Evolutionary conservation across 139 green algal genomes (phyloP).

Genomic region (Penium margaritaceum): DNA sequence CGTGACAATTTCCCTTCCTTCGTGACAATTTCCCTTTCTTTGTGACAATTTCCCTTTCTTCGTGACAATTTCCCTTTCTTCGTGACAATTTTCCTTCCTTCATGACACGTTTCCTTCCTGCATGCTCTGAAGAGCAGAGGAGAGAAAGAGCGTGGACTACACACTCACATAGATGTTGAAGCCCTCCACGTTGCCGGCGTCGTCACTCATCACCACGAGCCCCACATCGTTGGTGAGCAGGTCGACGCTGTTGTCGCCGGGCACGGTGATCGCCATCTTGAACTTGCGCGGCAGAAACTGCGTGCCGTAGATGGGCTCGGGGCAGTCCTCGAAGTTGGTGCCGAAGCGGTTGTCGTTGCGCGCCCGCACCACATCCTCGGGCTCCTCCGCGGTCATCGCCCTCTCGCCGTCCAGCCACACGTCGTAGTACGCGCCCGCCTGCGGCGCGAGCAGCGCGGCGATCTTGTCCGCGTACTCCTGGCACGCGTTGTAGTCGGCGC

Average conservation of each 20-base stretch:
- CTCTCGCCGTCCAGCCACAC: conserved; percentile 99
- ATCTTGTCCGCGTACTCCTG: conserved; percentile 59
- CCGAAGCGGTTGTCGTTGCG: conserved; percentile 72
- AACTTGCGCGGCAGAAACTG: conserved; percentile 98
- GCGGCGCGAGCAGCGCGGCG: conserved; percentile 74
- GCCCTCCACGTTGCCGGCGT: conserved; percentile 65
- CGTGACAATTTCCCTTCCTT: no score
- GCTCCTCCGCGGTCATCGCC: conserved; percentile 50
- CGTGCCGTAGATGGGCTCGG: conserved; percentile 94
- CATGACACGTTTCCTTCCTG: no score
- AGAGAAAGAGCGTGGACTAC: no score
- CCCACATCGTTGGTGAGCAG: conserved; percentile 92
- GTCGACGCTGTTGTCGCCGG: conserved; percentile 90
- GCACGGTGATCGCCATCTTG: conserved; percentile 86
- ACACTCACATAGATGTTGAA: conserved; percentile 76
- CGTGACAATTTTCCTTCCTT: no score
- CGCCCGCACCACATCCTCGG: conserved; percentile 49
- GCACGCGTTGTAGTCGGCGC: conserved; percentile 67
- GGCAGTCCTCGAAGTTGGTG: conserved; percentile 88
- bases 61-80: no score
- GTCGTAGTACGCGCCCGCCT: conserved; percentile 97
- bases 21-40: no score
- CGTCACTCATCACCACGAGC: conserved; percentile 77
- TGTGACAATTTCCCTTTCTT: no score
- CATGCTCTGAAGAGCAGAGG: no score